A percentile compares a stretch with the other conserved stretches of the same genome.
Conservation (phyloP, 1,284 basidiomycete genomes). For the Apiotrichum sp. region DNA sequence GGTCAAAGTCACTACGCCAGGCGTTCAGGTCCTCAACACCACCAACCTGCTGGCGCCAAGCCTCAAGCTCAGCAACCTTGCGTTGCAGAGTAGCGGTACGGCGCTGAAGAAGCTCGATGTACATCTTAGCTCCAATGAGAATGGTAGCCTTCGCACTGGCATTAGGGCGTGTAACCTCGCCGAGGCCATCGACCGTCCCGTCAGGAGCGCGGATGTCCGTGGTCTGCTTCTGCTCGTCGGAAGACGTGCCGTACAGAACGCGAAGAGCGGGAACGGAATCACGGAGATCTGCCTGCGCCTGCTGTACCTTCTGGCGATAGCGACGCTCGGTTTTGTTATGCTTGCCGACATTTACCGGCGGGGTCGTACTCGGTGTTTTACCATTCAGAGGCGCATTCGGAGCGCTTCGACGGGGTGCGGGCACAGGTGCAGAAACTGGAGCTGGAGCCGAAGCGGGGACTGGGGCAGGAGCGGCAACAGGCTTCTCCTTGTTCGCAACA, state of each 20-base stretch:
- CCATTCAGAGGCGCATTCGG: conserved; percentile 18
- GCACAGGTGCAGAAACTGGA: not conserved
- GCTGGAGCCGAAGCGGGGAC: not conserved
- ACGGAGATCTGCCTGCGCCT: conserved; percentile 44
- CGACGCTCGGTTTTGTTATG: conserved; percentile 48
- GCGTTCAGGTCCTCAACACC: conserved; percentile 27
- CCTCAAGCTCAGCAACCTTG: conserved; percentile 35
- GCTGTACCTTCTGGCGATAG: conserved; percentile 47
- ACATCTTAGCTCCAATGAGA: conserved; percentile 43
- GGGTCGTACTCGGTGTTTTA: conserved; percentile 5
- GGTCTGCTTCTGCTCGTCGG: conserved; percentile 36
- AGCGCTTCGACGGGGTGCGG: conserved; percentile 18
- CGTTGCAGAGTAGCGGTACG: conserved; percentile 33
- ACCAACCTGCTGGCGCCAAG: conserved; percentile 29
- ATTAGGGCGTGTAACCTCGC: conserved; percentile 44
- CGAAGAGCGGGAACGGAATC: conserved; percentile 45
- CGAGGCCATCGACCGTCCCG: conserved; percentile 45
- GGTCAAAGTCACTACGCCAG: conserved; percentile 37
- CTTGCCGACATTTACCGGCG: conserved; percentile 33
- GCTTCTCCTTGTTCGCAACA: not conserved
- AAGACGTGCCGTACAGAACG: conserved; percentile 45
- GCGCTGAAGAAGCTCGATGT: conserved; percentile 44
- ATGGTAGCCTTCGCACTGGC: conserved; percentile 46
- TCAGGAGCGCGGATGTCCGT: conserved; percentile 40
- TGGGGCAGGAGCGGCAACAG: not conserved